A percentile compares a stretch with the other conserved stretches of the same genome.
phyloP scores from a whole-genome alignment of 306 rosid genomes.

The Malus sieversii region DNA sequence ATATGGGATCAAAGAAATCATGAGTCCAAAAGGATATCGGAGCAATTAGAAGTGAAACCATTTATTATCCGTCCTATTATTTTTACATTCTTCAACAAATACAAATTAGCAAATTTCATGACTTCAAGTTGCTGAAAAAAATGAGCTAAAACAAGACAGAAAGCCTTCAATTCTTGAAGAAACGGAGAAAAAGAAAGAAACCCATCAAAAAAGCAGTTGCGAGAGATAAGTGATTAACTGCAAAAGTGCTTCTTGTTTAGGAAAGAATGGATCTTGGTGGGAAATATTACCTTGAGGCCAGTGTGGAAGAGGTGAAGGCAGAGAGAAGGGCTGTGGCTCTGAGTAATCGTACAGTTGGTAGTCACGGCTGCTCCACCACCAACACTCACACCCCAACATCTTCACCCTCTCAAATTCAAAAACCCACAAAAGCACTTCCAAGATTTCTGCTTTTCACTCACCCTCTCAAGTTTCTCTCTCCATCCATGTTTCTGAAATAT shows the following conservation, averaged over 20 bases:
- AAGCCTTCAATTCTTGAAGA: neutral
- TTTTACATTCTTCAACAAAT: neutral
- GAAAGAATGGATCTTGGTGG: neutral
- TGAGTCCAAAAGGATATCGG: neutral
- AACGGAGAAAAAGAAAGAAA: neutral
- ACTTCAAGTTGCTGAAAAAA: neutral
- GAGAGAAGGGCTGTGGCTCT: constrained; percentile 40
- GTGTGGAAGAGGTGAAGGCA: constrained; percentile 68
- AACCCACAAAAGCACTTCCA: neutral
- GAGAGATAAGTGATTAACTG: neutral
- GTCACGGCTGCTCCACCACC: constrained; percentile 48
- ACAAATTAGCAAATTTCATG: neutral
- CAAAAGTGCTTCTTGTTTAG: neutral
- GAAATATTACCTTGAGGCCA: constrained; percentile 71
- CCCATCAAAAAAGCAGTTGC: neutral
- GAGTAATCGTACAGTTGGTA: constrained; percentile 12
- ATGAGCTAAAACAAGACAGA: neutral
- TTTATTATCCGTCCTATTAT: too few relatives aligned
- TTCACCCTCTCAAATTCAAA: neutral
- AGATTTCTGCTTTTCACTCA: neutral
- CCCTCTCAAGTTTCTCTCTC: neutral
- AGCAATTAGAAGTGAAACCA: too few relatives aligned
- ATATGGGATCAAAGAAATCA: neutral
- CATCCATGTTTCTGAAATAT: neutral
- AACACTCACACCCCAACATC: constrained; percentile 61